A percentile compares a stretch with the other conserved stretches of the same genome.
Evolutionary conservation across 305 asterid genomes (phyloP).

Genomic region (Rubia tinctorum): DNA sequence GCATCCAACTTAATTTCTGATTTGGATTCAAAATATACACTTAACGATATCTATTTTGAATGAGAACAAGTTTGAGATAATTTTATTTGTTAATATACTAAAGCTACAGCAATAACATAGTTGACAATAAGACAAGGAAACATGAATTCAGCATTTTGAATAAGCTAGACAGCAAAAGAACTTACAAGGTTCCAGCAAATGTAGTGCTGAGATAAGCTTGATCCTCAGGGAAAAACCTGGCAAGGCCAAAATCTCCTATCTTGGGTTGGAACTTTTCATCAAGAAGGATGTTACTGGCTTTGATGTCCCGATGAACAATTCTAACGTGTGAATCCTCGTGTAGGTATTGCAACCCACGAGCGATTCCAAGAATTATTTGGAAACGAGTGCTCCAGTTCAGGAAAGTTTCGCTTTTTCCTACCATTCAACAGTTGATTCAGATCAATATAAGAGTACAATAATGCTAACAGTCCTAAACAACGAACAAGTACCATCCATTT

Average conservation of each 20-base stretch:
- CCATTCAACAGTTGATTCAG: constrained; percentile 1
- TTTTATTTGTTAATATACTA: neutral
- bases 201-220: constrained; percentile 83
- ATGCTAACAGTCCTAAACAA: neutral
- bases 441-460: neutral
- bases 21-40: no score
- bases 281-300: constrained; percentile 81
- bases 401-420: constrained; percentile 48
- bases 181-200: constrained; percentile 88
- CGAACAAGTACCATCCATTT: neutral
- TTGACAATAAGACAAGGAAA: neutral
- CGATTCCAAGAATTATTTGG: constrained; percentile 71
- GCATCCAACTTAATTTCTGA: neutral
- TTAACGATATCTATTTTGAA: no score
- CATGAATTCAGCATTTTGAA: constrained; percentile 2
- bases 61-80: neutral
- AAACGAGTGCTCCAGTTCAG: constrained; percentile 62
- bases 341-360: constrained; percentile 73
- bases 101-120: no score
- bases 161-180: constrained; percentile 2
- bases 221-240: constrained; percentile 83
- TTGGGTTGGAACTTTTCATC: constrained; percentile 68
- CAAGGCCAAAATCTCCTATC: constrained; percentile 82
- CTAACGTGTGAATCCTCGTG: constrained; percentile 72
- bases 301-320: constrained; percentile 79